Evolutionary conservation across 305 asterid species (phyloP).

Genomic region (Fraxinus dipetala): DNA sequence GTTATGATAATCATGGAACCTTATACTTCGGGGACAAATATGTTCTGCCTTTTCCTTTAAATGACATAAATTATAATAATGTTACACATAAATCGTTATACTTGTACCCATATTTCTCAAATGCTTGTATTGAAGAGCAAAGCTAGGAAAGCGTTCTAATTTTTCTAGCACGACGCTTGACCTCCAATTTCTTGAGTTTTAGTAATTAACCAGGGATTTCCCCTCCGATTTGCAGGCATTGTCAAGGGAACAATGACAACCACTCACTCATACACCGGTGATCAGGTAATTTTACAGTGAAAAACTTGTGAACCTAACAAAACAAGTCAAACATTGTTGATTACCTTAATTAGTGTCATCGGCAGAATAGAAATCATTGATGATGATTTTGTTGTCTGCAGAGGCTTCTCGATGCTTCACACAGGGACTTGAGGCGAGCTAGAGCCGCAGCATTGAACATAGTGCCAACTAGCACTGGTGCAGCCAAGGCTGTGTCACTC

Average conservation of each 20-base stretch:
- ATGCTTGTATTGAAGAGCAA: not conserved
- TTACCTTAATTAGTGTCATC: not conserved
- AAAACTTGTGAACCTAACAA: not conserved
- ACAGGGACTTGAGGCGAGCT: slow-evolving; percentile 82
- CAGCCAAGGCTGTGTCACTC: slow-evolving; percentile 89
- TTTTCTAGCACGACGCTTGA: not conserved
- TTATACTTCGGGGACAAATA: not conserved
- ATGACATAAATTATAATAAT: not conserved
- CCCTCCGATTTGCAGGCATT: slow-evolving; percentile 54
- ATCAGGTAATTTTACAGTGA: slow-evolving; percentile 52
- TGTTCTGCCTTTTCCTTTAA: not conserved
- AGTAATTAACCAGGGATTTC: not conserved
- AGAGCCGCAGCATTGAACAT: slow-evolving; percentile 90
- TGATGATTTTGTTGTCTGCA: slow-evolving; percentile 21
- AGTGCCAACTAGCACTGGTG: slow-evolving; percentile 91
- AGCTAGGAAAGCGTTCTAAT: not conserved
- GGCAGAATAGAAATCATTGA: not conserved
- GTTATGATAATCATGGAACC: not conserved
- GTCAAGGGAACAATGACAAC: slow-evolving; percentile 98
- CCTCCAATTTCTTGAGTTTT: not conserved
- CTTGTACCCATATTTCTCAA: not conserved
- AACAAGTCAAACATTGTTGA: not conserved
- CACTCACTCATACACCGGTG: slow-evolving; percentile 98
- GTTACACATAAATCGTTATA: not conserved
- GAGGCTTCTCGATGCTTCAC: slow-evolving; percentile 93